A percentile compares a stretch with the other conserved stretches of the same genome.
These are phyloP conservation scores for Pleurotus pulmonarius DNA, from an alignment of 768 basidiomycete genomes.

Conservation along the genomic window DNA sequence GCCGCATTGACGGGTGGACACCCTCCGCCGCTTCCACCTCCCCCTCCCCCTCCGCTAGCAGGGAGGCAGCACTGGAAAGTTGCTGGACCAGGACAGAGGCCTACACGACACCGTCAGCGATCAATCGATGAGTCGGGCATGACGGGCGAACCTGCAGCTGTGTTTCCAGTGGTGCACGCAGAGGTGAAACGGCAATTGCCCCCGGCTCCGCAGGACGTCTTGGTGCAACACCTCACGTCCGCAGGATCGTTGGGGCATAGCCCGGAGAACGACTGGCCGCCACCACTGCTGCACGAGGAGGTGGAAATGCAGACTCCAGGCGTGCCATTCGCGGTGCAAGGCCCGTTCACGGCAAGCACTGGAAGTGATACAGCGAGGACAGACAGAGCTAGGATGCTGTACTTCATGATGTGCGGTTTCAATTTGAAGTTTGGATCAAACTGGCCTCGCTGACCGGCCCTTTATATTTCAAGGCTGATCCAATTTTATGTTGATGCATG, in stretches of 20 bases:
- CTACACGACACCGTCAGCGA: slow-evolving; percentile 7
- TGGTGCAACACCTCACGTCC: slow-evolving; percentile 24
- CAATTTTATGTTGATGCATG: too few species aligned
- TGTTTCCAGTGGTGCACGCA: slow-evolving; percentile 19
- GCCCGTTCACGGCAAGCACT: slow-evolving; percentile 15
- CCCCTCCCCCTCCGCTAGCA: slow-evolving; percentile 3
- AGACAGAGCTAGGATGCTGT: background rate
- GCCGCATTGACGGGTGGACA: slow-evolving; percentile 21
- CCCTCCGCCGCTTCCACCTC: slow-evolving; percentile 1
- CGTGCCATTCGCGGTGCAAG: slow-evolving; percentile 19
- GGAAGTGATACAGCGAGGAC: background rate
- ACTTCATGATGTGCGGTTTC: background rate
- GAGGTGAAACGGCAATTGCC: slow-evolving; percentile 23
- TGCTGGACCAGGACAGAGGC: slow-evolving; percentile 22
- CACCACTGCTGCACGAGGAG: slow-evolving; percentile 17
- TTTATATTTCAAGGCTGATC: too few species aligned
- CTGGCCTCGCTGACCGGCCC: too few species aligned
- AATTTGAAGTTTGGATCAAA: too few species aligned
- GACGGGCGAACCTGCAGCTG: slow-evolving; percentile 9
- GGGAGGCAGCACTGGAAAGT: slow-evolving; percentile 23
- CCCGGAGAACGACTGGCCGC: slow-evolving; percentile 18
- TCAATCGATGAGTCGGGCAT: background rate
- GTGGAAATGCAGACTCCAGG: slow-evolving; percentile 24
- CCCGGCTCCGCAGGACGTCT: slow-evolving; percentile 19
- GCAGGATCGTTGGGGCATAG: slow-evolving; percentile 25